These are phyloP conservation scores for Sclerotinia minor DNA, from an alignment of 2,329 filamentous ascomycete species.

Conservation along the genomic window DNA sequence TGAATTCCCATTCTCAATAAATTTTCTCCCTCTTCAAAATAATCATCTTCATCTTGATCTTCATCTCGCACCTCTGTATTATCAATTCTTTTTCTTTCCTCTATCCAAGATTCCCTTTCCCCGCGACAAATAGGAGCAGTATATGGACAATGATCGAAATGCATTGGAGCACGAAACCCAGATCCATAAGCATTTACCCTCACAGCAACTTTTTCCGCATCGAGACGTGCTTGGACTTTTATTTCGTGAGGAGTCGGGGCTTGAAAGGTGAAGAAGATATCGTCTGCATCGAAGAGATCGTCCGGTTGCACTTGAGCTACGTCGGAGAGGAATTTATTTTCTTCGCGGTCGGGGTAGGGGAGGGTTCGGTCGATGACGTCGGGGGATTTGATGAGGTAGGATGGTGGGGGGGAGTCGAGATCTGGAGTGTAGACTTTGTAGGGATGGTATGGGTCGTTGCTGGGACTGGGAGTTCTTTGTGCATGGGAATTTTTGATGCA, in stretches of 20 bases:
- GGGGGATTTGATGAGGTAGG: slow-evolving; percentile 7
- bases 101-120: background rate
- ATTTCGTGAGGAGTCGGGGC: background rate
- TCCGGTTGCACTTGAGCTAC: background rate
- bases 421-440: background rate
- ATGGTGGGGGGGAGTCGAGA: slow-evolving; percentile 6
- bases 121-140: background rate
- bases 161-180: background rate
- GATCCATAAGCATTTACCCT: background rate
- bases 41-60: too few species aligned
- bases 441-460: background rate
- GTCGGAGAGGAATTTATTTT: background rate
- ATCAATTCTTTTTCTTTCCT: background rate
- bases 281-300: slow-evolving; percentile 13
- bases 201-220: background rate
- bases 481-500: background rate
- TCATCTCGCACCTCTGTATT: background rate
- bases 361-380: background rate
- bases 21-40: background rate
- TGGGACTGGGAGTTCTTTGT: background rate
- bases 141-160: background rate
- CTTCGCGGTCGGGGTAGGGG: background rate
- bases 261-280: background rate
- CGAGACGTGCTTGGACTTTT: background rate
- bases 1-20: background rate